These are phyloP conservation scores for Ustilago shanxiensis DNA, from an alignment of 1,284 basidiomycete species.

Conservation along the genomic window DNA sequence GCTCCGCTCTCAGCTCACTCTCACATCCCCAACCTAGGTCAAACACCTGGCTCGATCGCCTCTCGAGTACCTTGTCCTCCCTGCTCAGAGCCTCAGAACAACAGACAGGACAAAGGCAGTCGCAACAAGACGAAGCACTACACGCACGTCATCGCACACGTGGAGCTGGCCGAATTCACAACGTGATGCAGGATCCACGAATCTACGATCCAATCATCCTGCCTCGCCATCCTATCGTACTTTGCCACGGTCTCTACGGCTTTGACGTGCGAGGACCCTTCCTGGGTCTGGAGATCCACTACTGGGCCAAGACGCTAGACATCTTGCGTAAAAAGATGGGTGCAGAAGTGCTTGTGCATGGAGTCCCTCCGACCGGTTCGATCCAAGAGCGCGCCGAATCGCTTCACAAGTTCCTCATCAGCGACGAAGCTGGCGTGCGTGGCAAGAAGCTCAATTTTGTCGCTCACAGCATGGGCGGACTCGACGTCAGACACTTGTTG, in stretches of 20 bases:
- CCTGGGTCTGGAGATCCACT: conserved; percentile 81
- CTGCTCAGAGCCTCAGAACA: conserved; percentile 35
- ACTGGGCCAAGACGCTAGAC: conserved; percentile 91
- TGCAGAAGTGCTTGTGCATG: conserved; percentile 93
- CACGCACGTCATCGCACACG: conserved; percentile 21
- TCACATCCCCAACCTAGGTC: conserved; percentile 31
- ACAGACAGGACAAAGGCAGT: conserved; percentile 17
- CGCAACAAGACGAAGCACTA: conserved; percentile 8
- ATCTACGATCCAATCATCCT: conserved; percentile 75
- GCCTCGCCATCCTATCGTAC: conserved; percentile 89
- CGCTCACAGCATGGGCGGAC: conserved; percentile 88
- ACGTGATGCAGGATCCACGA: conserved; percentile 56
- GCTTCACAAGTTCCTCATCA: conserved; percentile 80
- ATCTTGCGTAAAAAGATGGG: conserved; percentile 86
- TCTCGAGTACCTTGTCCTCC: conserved; percentile 29
- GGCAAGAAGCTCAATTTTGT: conserved; percentile 89
- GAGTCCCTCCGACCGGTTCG: conserved; percentile 93
- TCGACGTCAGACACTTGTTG: conserved; percentile 80
- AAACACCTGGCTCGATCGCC: conserved; percentile 42
- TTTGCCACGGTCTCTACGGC: conserved; percentile 91
- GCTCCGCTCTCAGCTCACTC: conserved; percentile 33
- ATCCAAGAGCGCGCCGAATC: conserved; percentile 84
- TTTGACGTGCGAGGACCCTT: conserved; percentile 88
- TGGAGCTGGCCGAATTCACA: conserved; percentile 42
- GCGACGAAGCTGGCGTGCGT: conserved; percentile 74